These are phyloP conservation scores for Trametes villosa DNA, from an alignment of 768 basidiomycete species.

Conservation along the genomic window DNA sequence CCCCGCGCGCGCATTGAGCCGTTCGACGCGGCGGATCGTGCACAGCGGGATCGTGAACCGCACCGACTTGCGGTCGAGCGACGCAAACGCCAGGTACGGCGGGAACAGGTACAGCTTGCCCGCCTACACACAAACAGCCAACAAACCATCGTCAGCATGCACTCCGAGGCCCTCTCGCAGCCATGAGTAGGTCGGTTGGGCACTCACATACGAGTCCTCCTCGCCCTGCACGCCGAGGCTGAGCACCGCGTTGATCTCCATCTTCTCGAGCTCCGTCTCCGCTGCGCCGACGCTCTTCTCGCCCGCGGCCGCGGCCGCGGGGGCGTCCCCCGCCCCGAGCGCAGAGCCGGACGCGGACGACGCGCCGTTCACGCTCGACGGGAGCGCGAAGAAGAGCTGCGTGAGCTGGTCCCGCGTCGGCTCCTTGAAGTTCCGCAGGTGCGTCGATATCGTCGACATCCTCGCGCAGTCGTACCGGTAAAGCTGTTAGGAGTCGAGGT, in stretches of 20 bases:
- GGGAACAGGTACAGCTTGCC: constrained; percentile 89
- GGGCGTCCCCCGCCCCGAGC: background rate
- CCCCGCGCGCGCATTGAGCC: constrained; percentile 90
- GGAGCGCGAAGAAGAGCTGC: constrained; percentile 86
- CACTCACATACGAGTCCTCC: constrained; percentile 91
- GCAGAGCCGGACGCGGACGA: constrained; percentile 4
- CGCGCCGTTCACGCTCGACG: constrained; percentile 42
- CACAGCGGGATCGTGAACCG: constrained; percentile 90
- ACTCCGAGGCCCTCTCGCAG: background rate
- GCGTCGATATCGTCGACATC: constrained; percentile 86
- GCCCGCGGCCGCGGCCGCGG: background rate
- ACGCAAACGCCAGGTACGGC: constrained; percentile 89
- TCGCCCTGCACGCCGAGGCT: constrained; percentile 77
- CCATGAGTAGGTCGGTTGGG: background rate
- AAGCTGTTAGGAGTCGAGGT: no score
- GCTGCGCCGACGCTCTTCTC: constrained; percentile 28
- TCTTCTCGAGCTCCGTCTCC: constrained; percentile 57
- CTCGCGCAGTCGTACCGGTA: constrained; percentile 1
- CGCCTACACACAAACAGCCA: constrained; percentile 52
- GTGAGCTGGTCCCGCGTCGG: constrained; percentile 87
- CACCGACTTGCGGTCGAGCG: constrained; percentile 90
- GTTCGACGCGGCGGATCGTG: constrained; percentile 91
- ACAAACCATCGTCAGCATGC: background rate
- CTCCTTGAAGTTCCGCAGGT: constrained; percentile 90
- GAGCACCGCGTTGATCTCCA: constrained; percentile 90